These are phyloP conservation scores for Fusarium napiforme DNA, from an alignment of 2,329 filamentous ascomycete genomes.

Conservation along the genomic window DNA sequence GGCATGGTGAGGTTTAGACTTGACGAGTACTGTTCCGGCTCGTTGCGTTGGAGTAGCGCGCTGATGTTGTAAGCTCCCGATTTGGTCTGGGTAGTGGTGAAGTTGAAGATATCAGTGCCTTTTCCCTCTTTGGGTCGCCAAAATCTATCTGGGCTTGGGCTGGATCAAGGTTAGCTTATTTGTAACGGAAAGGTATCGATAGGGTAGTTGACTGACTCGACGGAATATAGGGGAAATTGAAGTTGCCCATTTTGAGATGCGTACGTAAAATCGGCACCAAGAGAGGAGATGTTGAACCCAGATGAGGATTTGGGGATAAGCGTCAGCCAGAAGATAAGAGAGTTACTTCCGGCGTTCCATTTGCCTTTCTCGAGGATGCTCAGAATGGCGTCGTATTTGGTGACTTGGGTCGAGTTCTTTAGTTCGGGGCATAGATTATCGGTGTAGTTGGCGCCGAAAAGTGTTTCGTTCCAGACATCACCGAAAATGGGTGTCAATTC, in stretches of 20 bases:
- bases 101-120: neutral
- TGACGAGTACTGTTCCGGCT: rapidly evolving
- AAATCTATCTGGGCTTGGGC: neutral
- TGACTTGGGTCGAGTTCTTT: neutral
- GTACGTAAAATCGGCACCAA: neutral
- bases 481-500: neutral
- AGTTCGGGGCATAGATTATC: neutral
- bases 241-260: rapidly evolving
- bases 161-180: neutral
- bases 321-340: conserved; percentile 8
- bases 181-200: too few relatives aligned
- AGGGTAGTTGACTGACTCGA: neutral
- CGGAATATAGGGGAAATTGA: neutral
- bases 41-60: rapidly evolving
- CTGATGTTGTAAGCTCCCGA: neutral
- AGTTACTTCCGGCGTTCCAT: conserved; percentile 5
- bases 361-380: neutral
- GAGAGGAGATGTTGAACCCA: neutral
- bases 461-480: neutral
- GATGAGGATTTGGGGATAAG: neutral
- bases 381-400: conserved; percentile 2
- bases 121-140: rapidly evolving
- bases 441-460: neutral
- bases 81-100: neutral
- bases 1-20: neutral